Evolutionary conservation across 2,329 filamentous ascomycete species (phyloP).

Genomic region (Rhinocladiella mackenziei): DNA sequence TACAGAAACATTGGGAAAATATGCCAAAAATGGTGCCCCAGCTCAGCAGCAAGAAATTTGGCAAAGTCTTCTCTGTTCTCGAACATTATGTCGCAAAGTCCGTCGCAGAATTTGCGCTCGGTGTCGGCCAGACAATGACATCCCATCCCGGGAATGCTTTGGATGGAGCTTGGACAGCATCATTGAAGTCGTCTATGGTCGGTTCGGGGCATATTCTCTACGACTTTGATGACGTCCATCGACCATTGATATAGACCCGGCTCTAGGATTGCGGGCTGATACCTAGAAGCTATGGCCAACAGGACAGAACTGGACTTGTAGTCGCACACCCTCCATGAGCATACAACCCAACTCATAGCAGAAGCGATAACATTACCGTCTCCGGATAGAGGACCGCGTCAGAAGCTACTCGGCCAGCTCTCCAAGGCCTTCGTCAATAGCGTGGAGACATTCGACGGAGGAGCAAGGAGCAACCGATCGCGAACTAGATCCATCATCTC

Average conservation of each 20-base stretch:
- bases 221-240: slow-evolving; percentile 76
- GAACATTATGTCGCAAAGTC: slow-evolving; percentile 62
- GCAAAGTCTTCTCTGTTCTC: slow-evolving; percentile 57
- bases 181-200: slow-evolving; percentile 67
- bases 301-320: no score
- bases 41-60: slow-evolving; percentile 55
- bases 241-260: slow-evolving; percentile 23
- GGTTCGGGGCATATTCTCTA: slow-evolving; percentile 85
- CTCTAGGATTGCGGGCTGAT: no score
- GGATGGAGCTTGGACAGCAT: slow-evolving; percentile 76
- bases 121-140: slow-evolving; percentile 56
- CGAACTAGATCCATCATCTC: no score
- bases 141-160: slow-evolving; percentile 62
- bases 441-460: no score
- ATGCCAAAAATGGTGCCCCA: slow-evolving; percentile 46
- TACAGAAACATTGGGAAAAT: slow-evolving; percentile 50
- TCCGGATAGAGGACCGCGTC: no score
- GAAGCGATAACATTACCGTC: no score
- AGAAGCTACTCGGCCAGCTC: no score
- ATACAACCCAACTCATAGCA: no score
- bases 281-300: no score
- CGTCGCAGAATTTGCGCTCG: slow-evolving; percentile 59
- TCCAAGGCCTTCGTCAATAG: no score
- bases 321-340: no score
- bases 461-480: no score